Evolutionary conservation across 106 monocot genomes (phyloP).

Genomic region (Dendrobium huoshanense): DNA sequence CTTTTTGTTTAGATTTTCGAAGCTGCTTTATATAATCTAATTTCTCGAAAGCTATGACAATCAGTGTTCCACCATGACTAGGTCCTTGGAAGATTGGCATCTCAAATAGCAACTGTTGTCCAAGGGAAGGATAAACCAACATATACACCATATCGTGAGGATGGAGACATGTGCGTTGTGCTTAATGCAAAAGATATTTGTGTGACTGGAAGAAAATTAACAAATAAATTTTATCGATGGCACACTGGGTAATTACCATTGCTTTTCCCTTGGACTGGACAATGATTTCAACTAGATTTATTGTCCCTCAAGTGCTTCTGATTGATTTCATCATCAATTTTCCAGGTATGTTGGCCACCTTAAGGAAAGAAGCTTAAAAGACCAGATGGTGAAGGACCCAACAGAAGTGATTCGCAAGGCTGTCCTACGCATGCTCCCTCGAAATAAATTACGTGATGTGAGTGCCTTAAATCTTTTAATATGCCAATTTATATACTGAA

Average conservation of each 20-base stretch:
- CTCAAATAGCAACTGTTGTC: constrained; percentile 80
- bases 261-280: not conserved
- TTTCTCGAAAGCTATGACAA: not conserved
- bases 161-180: constrained; percentile 94
- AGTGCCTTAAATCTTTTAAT: constrained; percentile 22
- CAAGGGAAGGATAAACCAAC: constrained; percentile 99
- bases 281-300: not conserved
- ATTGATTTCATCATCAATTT: not conserved
- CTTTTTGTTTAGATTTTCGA: not conserved
- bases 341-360: constrained; percentile 76
- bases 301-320: not conserved
- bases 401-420: constrained; percentile 99
- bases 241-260: constrained; percentile 69
- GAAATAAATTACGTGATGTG: constrained; percentile 92
- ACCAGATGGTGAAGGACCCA: constrained; percentile 81
- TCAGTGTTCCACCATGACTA: constrained; percentile 10
- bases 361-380: constrained; percentile 84
- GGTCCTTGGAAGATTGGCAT: constrained; percentile 92
- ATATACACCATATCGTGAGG: constrained; percentile 79
- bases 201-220: constrained; percentile 87
- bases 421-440: constrained; percentile 87
- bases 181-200: constrained; percentile 89
- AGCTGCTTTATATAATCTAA: not conserved
- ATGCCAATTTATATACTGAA: not conserved
- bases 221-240: constrained; percentile 87